Evolutionary conservation across 208 protist genomes (phyloP), one percentile per base, ranked within the genome.

Genomic region (Crithidia expoeki): DNA sequence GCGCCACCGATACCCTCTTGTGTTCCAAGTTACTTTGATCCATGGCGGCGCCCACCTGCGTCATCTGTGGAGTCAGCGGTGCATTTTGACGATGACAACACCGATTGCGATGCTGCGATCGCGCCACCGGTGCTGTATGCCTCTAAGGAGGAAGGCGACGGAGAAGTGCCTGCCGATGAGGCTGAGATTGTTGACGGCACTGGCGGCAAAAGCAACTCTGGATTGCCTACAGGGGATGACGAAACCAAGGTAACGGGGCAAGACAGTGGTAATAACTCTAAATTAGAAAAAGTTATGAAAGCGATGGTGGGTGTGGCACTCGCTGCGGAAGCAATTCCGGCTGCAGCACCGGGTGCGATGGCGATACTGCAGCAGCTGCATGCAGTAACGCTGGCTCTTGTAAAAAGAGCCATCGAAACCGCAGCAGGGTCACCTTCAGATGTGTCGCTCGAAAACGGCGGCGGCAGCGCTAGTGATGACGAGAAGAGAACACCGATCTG

Each of bases 241-340:
- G n/a, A n/a, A n/a, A n/a, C n/a, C n/a, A n/a, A n/a, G n/a, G n/a
- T n/a, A n/a, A 47, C 42, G 42, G 14, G 36, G 36, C 36, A 47
- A 9, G 42, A 9, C 21, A 28, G 14, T 16, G 9, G 21, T 16
- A 27, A 2, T 0, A 32, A 6, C 12, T 21, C 46, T n/a, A 9
- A 34, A 47, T 23, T 67, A 4, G 33, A 44, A 1, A 23, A 44
- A 23, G 61, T 67, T n/a, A 5, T 23, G 33, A 0, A 3, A 9
- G 61, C 46, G n/a, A 55, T 67, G 61, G 61, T 57, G 44, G 61
- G 19, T n/a, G 61, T 67, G 44, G 61, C 49, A 17, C 14, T 6
- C 14, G 47, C 34, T 2, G 46, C 61, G 30, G 61, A 57, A 33
- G 34, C 17, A 2, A 2, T 34, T 2, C 30, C 47, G 12, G 7